A percentile compares a stretch with the other conserved stretches of the same genome.
Conservation (phyloP, 1,284 basidiomycete genomes). For the Singerocomus inundabilis region DNA sequence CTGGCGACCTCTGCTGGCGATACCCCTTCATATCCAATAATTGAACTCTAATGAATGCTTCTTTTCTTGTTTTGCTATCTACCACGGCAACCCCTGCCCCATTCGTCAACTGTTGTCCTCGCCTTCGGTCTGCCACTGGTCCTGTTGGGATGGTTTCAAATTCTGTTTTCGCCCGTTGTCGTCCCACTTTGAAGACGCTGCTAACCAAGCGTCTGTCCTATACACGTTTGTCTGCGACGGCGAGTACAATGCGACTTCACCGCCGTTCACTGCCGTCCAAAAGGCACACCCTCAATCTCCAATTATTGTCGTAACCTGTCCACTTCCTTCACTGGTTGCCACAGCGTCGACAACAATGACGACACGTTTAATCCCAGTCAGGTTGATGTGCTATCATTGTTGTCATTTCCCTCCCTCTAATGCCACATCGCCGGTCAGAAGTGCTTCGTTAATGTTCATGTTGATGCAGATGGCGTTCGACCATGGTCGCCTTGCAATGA, state of each 20-base stretch:
- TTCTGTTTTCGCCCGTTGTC: conserved; percentile 4
- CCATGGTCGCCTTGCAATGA: neutral
- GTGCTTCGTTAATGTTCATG: neutral
- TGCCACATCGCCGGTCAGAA: conserved; percentile 16
- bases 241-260: conserved; percentile 12
- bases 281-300: conserved; percentile 17
- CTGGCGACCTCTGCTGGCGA: conserved; percentile 7
- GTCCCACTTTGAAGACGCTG: neutral
- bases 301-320: conserved; percentile 22
- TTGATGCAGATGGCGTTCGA: neutral
- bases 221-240: conserved; percentile 3
- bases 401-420: conserved; percentile 8
- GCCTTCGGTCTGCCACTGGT: neutral
- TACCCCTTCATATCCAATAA: conserved; percentile 26
- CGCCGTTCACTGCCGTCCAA: conserved; percentile 2
- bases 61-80: conserved; percentile 4
- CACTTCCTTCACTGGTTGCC: conserved; percentile 10
- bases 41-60: conserved; percentile 26
- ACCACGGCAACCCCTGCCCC: conserved; percentile 3
- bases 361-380: conserved; percentile 7
- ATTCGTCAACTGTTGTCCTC: conserved; percentile 8
- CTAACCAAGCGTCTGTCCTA: neutral
- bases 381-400: neutral
- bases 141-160: conserved; percentile 9
- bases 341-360: conserved; percentile 14